phyloP scores from a whole-genome alignment of 805 yeast species.

The Yueomyces sp. region DNA sequence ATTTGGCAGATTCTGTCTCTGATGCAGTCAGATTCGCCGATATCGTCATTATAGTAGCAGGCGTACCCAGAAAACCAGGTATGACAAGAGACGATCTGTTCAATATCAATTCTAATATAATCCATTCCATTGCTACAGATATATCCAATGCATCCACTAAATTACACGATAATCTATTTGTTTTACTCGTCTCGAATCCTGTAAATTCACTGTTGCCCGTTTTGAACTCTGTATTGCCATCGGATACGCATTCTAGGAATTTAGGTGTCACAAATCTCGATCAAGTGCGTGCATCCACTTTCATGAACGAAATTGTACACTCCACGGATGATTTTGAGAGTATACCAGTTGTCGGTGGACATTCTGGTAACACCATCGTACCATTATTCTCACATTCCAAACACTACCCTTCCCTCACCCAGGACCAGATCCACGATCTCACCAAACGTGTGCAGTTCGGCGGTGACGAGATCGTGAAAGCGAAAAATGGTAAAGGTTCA shows the following conservation, averaged over 20 bases:
- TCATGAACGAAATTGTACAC: slow-evolving; percentile 26
- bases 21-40: slow-evolving; percentile 68
- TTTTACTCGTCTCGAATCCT: slow-evolving; percentile 64
- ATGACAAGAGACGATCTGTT: slow-evolving; percentile 81
- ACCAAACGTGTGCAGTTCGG: slow-evolving; percentile 75
- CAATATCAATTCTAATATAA: slow-evolving; percentile 73
- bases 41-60: slow-evolving; percentile 80
- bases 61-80: slow-evolving; percentile 84
- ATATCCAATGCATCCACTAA: background rate
- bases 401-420: slow-evolving; percentile 25
- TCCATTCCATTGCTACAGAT: slow-evolving; percentile 54
- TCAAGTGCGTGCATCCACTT: slow-evolving; percentile 63
- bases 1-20: slow-evolving; percentile 53
- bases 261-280: slow-evolving; percentile 71
- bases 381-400: slow-evolving; percentile 35
- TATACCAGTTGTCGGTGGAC: slow-evolving; percentile 76
- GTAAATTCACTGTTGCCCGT: slow-evolving; percentile 24
- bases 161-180: slow-evolving; percentile 1
- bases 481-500: slow-evolving; percentile 74
- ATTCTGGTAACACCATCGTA: slow-evolving; percentile 73
- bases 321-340: slow-evolving; percentile 7
- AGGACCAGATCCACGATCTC: slow-evolving; percentile 31
- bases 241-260: background rate
- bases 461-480: slow-evolving; percentile 82
- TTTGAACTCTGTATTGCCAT: background rate